These are phyloP conservation scores for Penicillium bovifimosum DNA, from an alignment of 495 filamentous ascomycete genomes.

Conservation along the genomic window DNA sequence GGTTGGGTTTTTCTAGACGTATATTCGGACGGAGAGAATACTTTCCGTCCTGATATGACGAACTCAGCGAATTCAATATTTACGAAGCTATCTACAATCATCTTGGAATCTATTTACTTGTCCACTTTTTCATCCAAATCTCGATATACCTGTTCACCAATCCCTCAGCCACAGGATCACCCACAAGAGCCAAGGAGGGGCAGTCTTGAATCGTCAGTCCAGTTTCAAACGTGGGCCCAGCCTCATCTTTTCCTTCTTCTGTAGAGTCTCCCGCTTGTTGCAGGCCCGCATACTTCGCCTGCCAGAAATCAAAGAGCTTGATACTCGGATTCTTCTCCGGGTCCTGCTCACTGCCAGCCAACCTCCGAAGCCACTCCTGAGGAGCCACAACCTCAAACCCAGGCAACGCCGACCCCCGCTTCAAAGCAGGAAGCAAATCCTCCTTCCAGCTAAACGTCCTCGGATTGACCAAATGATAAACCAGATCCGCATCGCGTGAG, in stretches of 20 bases:
- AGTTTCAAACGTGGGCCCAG: constrained; percentile 18
- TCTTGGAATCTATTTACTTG: neutral
- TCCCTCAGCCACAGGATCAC: constrained; percentile 16
- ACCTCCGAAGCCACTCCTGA: constrained; percentile 44
- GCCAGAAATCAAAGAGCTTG: constrained; percentile 53
- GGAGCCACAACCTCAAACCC: constrained; percentile 43
- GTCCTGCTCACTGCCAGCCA: constrained; percentile 42
- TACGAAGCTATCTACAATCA: too few species aligned
- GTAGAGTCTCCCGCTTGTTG: neutral
- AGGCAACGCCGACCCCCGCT: constrained; percentile 26
- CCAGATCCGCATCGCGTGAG: constrained; percentile 20
- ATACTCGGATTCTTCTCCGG: constrained; percentile 52
- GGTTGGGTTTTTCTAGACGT: too few species aligned
- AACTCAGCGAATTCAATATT: neutral
- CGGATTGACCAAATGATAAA: constrained; percentile 51
- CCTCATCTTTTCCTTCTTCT: neutral
- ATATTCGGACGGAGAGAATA: too few species aligned
- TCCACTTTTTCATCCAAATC: constrained; percentile 22
- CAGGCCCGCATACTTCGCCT: constrained; percentile 21
- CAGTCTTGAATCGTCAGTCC: constrained; percentile 16
- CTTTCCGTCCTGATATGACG: too few species aligned
- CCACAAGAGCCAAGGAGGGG: constrained; percentile 11
- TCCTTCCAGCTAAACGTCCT: constrained; percentile 47
- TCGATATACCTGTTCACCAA: constrained; percentile 22
- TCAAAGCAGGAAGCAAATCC: constrained; percentile 48